Percentiles rank a stretch among this genome's conserved stretches.
Conservation (phyloP, 371 early-diverging fungal genomes). For the Mortierella sp. region DNA sequence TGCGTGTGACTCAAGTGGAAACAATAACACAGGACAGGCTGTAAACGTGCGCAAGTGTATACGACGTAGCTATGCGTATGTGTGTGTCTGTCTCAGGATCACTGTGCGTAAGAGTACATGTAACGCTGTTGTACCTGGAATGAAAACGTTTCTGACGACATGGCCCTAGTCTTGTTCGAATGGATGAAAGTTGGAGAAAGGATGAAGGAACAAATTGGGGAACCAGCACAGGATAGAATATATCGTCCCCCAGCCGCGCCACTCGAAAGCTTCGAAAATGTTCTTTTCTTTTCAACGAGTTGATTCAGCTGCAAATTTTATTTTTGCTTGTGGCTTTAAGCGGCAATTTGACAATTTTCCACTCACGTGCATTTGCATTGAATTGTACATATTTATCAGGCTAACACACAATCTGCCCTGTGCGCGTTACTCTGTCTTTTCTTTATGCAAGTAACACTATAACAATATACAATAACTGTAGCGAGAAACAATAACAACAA, state of each 20-base stretch:
- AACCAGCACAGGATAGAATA: no score
- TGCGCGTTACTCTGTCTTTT: neutral
- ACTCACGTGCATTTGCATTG: no score
- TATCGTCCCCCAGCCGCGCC: constrained; percentile 1
- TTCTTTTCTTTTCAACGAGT: neutral
- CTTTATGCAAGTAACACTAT: no score
- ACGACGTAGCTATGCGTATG: no score
- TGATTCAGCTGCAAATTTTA: neutral
- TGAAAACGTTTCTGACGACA: constrained; percentile 36
- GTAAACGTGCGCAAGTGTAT: no score
- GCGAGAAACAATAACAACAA: neutral
- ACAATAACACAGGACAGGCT: neutral
- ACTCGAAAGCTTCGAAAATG: constrained; percentile 16
- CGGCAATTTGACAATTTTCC: no score
- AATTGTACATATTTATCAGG: no score
- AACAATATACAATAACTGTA: neutral
- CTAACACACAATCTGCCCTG: neutral
- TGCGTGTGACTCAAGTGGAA: no score
- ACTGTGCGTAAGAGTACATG: neutral
- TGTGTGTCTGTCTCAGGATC: neutral
- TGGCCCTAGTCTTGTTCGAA: constrained; percentile 4
- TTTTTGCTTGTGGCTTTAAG: no score
- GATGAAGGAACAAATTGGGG: neutral
- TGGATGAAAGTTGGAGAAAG: neutral
- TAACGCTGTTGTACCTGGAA: constrained; percentile 22